Evolutionary conservation across 2,329 filamentous ascomycete species (phyloP), one percentile per base, ranked within the genome.

Genomic region (Emmonsiellopsis sp.): DNA sequence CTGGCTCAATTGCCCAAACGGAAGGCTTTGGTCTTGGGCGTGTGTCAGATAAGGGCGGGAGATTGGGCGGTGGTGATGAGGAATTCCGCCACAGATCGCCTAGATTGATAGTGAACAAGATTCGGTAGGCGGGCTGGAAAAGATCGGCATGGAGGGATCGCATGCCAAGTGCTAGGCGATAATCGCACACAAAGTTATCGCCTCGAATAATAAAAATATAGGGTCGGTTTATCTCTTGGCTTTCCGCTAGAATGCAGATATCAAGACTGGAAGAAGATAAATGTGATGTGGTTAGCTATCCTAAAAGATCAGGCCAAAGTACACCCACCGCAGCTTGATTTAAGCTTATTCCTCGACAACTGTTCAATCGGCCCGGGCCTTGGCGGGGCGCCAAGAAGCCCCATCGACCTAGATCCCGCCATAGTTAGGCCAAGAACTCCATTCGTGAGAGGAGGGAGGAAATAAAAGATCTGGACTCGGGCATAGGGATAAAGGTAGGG

Each of bases 111-210:
- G 8, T 14, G 17, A 14, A 42, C 10, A 39, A n/a, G 36, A 39
- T 5, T 42, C 10, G n/a, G 40, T 27, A 27, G 21, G 11, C 17
- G 40, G n/a, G 13, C 36, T 14, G 39, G 34, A 49, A 40, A 49
- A 6, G 46, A 49, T 49, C 46, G 33, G 11, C 46, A 32, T 13
- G 34, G 34, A 13, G 11, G 33, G 10, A 49, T 40, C 10, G 21
- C 36, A 40, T 40, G 46, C 46, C 46, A 49, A 49, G 46, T 39
- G 36, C 46, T 49, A 32, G 34, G 46, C 46, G 36, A 49, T 40
- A 49, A 49, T 6, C 4, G 34, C 13, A 2, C 6, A 9, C 13
- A 39, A 39, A 39, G 13, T 39, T 10, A 39, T 10, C 6, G 6
- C 13, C 9, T 9, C 1, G 36, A 39, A 39, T 39, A 39, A 6